These are phyloP conservation scores for Otatea glauca DNA, from an alignment of 176 grass and related monocot species.

Conservation along the genomic window DNA sequence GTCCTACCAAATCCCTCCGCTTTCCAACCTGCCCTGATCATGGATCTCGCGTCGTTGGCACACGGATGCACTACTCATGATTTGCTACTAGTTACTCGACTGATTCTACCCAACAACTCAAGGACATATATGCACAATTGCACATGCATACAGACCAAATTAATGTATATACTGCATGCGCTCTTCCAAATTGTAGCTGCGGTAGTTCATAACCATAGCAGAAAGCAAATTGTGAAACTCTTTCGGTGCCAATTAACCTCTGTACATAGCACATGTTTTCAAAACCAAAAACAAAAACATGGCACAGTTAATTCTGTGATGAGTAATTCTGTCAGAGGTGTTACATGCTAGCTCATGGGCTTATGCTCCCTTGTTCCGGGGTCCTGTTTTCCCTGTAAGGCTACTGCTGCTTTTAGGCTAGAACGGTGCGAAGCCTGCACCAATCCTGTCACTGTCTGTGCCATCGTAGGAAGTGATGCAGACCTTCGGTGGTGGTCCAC, in stretches of 20 bases:
- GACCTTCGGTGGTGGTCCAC: conserved; percentile 3
- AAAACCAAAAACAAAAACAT: neutral
- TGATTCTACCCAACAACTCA: neutral
- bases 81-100: neutral
- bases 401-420: conserved; percentile 18
- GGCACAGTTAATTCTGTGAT: neutral
- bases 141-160: neutral
- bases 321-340: neutral
- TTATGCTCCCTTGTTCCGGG: neutral
- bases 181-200: neutral
- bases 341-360: neutral
- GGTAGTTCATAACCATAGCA: neutral
- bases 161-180: neutral
- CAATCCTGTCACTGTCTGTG: conserved; percentile 19
- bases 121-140: neutral
- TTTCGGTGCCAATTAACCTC: neutral
- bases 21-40: neutral
- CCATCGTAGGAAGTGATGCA: neutral
- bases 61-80: neutral
- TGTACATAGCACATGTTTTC: neutral
- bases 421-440: conserved; percentile 17
- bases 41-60: conserved; percentile 36
- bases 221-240: neutral
- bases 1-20: neutral
- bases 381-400: conserved; percentile 6